Evolutionary conservation across 2,329 filamentous ascomycete species (phyloP).

Genomic region (Parafenestella ontariensis): DNA sequence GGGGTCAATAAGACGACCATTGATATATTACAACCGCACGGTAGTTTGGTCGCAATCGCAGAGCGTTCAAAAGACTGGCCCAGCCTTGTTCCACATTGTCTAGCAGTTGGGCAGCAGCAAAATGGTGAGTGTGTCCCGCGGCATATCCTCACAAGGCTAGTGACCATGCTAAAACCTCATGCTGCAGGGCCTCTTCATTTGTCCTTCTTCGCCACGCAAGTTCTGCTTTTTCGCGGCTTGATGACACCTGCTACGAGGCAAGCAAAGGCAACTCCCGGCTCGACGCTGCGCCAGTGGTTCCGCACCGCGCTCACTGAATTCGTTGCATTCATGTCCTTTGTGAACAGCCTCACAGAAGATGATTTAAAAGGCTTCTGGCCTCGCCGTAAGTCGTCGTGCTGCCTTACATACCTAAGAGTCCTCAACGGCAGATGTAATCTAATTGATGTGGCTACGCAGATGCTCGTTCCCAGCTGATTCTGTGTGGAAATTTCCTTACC

Average conservation of each 20-base stretch:
- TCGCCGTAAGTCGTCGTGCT: background rate
- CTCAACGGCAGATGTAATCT: too few species aligned
- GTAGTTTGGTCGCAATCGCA: background rate
- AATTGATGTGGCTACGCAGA: too few species aligned
- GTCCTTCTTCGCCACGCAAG: background rate
- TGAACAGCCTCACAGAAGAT: background rate
- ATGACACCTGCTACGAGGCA: background rate
- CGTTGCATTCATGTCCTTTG: background rate
- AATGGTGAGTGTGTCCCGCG: too few species aligned
- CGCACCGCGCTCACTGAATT: background rate
- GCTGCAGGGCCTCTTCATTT: background rate
- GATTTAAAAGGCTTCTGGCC: background rate
- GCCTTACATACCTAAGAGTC: too few species aligned
- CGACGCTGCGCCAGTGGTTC: background rate
- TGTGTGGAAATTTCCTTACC: too few species aligned
- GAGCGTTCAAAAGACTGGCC: background rate
- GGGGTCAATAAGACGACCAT: background rate
- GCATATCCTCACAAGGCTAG: background rate
- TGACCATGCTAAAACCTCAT: background rate
- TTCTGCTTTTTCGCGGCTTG: background rate
- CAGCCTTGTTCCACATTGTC: background rate
- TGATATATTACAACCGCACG: background rate
- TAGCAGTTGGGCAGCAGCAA: background rate
- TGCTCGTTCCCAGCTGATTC: too few species aligned
- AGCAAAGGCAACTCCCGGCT: background rate